Evolutionary conservation across 2,329 filamentous ascomycete species (phyloP).

Genomic region (Diaporthe capsici): DNA sequence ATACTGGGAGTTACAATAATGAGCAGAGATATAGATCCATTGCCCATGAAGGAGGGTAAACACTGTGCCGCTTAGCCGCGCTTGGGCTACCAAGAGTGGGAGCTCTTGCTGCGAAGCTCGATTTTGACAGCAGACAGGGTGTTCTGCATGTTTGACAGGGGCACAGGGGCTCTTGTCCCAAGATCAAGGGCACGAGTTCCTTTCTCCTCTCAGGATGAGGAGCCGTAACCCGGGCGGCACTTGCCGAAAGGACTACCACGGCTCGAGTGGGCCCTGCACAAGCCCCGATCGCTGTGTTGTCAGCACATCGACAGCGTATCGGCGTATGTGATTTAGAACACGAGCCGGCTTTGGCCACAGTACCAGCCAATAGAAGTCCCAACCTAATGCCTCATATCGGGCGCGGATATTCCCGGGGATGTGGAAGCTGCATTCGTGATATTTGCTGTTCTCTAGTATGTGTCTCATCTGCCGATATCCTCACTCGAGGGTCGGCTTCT

Average conservation of each 20-base stretch:
- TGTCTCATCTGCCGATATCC: background rate
- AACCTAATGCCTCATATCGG: background rate
- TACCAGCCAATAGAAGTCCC: background rate
- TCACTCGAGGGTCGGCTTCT: background rate
- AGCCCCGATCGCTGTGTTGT: background rate
- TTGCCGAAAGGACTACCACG: background rate
- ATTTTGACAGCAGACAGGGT: background rate
- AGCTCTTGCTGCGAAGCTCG: background rate
- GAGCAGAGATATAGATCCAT: background rate
- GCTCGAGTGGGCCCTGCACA: background rate
- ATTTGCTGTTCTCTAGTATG: background rate
- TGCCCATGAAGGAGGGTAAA: background rate
- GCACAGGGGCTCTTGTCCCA: background rate
- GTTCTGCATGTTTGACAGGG: background rate
- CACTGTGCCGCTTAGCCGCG: background rate
- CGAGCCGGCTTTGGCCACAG: background rate
- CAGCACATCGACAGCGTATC: background rate
- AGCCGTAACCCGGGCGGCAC: background rate
- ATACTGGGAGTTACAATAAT: background rate
- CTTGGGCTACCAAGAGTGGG: background rate
- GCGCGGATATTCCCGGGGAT: background rate
- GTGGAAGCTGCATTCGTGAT: background rate
- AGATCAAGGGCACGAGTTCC: background rate
- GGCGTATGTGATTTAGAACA: background rate
- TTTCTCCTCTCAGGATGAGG: background rate